Evolutionary conservation across 2,329 filamentous ascomycete species (phyloP).

Genomic region (Xylariaceae sp.): DNA sequence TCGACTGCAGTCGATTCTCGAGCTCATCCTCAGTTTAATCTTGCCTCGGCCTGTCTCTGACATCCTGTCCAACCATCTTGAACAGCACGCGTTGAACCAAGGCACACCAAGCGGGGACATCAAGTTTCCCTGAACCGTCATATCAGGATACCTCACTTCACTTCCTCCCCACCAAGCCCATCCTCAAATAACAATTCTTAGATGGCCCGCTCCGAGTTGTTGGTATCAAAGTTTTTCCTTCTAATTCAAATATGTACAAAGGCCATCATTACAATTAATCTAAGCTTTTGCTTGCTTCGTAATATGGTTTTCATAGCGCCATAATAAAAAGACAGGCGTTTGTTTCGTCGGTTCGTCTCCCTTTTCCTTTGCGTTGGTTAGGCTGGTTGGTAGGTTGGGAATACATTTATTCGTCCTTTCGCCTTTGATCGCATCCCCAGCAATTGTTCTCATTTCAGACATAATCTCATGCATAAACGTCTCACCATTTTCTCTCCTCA

Average conservation of each 20-base stretch:
- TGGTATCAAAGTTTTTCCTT: conserved; percentile 8
- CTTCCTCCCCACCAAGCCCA: no score
- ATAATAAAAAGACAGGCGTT: no score
- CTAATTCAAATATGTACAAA: conserved; percentile 20
- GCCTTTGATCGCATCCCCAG: neutral
- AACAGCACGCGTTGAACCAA: no score
- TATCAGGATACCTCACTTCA: no score
- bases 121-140: no score
- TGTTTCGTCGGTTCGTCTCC: conserved; percentile 1
- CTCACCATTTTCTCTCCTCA: conserved; percentile 46
- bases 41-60: no score
- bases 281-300: conserved; percentile 9
- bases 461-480: neutral
- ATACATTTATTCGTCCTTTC: neutral
- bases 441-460: conserved; percentile 3
- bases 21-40: no score
- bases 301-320: neutral
- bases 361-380: neutral
- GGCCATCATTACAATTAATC: conserved; percentile 22
- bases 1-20: no score
- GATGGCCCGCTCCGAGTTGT: neutral
- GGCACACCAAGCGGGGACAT: no score
- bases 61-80: no score
- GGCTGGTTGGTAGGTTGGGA: neutral
- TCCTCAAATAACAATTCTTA: no score